Conservation (phyloP, 1,139 yeast genomes). For the Ashbya aceris region DNA sequence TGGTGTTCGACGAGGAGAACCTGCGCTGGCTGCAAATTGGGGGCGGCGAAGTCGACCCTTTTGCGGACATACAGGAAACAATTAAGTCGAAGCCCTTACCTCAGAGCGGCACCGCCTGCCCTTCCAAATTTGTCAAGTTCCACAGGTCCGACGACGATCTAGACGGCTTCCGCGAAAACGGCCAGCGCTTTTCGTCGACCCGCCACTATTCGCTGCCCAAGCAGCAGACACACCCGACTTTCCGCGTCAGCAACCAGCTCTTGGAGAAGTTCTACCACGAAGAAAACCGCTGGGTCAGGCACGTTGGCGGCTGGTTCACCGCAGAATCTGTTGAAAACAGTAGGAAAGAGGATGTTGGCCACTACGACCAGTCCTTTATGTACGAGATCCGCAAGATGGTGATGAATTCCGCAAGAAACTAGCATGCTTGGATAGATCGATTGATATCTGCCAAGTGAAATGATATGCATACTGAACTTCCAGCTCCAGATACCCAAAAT, state of each 20-base stretch:
- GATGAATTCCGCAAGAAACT: conserved; percentile 24
- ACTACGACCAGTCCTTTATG: conserved; percentile 21
- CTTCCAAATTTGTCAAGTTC: conserved; percentile 5
- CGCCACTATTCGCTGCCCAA: conserved; percentile 16
- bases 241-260: conserved; percentile 19
- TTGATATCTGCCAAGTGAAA: too few species aligned
- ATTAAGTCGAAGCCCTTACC: conserved; percentile 7
- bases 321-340: conserved; percentile 13
- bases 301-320: conserved; percentile 27
- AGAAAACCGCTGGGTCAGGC: conserved; percentile 28
- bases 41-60: conserved; percentile 33
- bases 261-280: conserved; percentile 28
- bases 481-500: too few species aligned
- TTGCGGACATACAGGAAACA: conserved; percentile 29
- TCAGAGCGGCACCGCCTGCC: conserved; percentile 8
- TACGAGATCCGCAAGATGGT: conserved; percentile 30
- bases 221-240: conserved; percentile 13
- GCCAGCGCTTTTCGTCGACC: conserved; percentile 12
- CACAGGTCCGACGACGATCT: conserved; percentile 19
- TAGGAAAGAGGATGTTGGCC: conserved; percentile 9
- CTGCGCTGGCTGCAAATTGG: conserved; percentile 40
- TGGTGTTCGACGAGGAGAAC: conserved; percentile 49
- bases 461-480: too few species aligned
- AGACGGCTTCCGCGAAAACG: conserved; percentile 5
- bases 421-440: too few species aligned